Evolutionary conservation across 2,329 filamentous ascomycete species (phyloP), one percentile per base, ranked within the genome.

Genomic region (Lachnum nothofagi): DNA sequence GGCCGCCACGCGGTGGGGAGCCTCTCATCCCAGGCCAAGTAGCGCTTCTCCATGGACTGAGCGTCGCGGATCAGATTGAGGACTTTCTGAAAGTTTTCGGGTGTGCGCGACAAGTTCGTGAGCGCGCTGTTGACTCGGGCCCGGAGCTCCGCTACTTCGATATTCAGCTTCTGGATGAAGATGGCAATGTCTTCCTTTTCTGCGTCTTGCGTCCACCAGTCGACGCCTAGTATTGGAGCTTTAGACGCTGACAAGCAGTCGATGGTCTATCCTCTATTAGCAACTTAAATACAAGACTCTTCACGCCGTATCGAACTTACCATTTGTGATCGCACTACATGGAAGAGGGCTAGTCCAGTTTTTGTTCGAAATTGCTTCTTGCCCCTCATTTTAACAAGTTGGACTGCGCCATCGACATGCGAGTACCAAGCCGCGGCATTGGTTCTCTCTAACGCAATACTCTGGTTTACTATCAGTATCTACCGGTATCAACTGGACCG

Each of bases 331-430:
- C 80, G 71, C 14, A 83, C 79, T 6, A 76, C 75, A 42, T 79
- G 71, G 59, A 83, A 83, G 12, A 84, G 69, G 47, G 73, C 69
- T 25, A 76, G 62, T 0, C 79, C 80, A 2, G 71, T 67, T 61
- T 73, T 75, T 12, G 76, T 79, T 35, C 68, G 67, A 8, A 80
- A 61, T 57, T 81, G 78, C 53, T 76, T 73, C 56, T 72, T 74
- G 4, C 79, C 78, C 39, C 80, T 73, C 8, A 75, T 72, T 60
- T 77, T 79, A 45, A 80, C 77, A 1, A 83, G 68, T 55, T 80
- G 75, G 25, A 83, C 75, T n/a, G 80, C 80, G 3, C 79, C 80
- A 51, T 82, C 77, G n/a, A 79, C 74, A 57, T 84, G 80, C 8
- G 79, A 79, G 3, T 78, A 78, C 80, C 80, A 84, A 1, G 79